phyloP scores from a whole-genome alignment of 495 filamentous ascomycete species.

The Podospora anserina region DNA sequence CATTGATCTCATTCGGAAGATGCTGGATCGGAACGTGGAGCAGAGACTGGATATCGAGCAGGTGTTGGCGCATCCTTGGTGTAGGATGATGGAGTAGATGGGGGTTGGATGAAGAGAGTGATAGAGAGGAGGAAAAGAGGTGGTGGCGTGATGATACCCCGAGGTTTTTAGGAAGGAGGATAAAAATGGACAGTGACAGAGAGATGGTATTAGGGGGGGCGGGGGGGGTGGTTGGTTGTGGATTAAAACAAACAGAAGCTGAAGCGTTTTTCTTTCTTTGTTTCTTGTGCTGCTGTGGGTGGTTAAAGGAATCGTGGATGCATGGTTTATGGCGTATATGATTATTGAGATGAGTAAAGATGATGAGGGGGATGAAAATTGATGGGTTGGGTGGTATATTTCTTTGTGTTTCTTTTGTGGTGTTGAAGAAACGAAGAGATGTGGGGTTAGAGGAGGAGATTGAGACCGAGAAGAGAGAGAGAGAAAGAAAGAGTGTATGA shows the following conservation, averaged over 20 bases:
- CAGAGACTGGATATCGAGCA: conserved; percentile 75
- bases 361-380: neutral
- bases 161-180: neutral
- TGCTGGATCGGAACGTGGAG: conserved; percentile 88
- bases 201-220: neutral
- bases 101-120: neutral
- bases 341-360: neutral
- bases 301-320: neutral
- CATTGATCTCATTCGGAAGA: conserved; percentile 81
- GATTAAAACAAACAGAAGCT: neutral
- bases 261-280: neutral
- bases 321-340: neutral
- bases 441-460: neutral
- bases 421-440: neutral
- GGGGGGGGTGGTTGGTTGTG: neutral
- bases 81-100: conserved; percentile 35
- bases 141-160: neutral
- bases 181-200: neutral
- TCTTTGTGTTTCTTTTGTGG: neutral
- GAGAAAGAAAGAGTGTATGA: neutral
- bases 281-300: neutral
- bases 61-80: conserved; percentile 86
- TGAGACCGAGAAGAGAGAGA: neutral
- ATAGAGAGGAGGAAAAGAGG: neutral
- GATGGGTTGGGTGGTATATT: neutral